phyloP scores from a whole-genome alignment of 768 basidiomycete species.

The Termitomyces sp. region DNA sequence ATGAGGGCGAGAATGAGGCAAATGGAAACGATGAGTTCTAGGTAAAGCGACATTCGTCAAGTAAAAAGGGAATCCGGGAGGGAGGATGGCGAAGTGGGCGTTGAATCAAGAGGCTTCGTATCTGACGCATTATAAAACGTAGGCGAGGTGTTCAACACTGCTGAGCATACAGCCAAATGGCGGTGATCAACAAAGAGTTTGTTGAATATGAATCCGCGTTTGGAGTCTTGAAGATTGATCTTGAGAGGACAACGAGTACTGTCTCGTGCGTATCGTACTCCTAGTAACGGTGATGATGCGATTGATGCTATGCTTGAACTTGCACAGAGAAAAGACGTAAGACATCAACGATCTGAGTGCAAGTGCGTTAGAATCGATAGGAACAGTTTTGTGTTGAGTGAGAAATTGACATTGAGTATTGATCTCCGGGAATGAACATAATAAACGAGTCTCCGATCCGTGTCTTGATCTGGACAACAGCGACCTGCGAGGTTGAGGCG shows the following conservation, averaged over 20 bases:
- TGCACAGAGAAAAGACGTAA: not conserved
- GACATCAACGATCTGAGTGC: too few relatives aligned
- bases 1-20: constrained; percentile 5
- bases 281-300: not conserved
- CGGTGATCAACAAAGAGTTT: not conserved
- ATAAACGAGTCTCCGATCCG: not conserved
- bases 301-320: not conserved
- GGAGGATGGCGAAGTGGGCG: not conserved
- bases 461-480: not conserved
- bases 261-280: not conserved
- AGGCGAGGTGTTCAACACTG: not conserved
- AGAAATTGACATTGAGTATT: not conserved
- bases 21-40: constrained; percentile 6
- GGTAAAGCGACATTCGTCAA: not conserved
- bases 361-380: not conserved
- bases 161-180: not conserved
- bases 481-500: not conserved
- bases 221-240: not conserved
- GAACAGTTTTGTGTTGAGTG: not conserved
- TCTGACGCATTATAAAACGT: not conserved
- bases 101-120: not conserved
- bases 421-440: not conserved
- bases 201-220: not conserved
- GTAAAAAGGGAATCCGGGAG: not conserved
- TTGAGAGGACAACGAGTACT: not conserved